phyloP scores from a whole-genome alignment of 2,329 filamentous ascomycete genomes.

The Pseudogymnoascus sp. region DNA sequence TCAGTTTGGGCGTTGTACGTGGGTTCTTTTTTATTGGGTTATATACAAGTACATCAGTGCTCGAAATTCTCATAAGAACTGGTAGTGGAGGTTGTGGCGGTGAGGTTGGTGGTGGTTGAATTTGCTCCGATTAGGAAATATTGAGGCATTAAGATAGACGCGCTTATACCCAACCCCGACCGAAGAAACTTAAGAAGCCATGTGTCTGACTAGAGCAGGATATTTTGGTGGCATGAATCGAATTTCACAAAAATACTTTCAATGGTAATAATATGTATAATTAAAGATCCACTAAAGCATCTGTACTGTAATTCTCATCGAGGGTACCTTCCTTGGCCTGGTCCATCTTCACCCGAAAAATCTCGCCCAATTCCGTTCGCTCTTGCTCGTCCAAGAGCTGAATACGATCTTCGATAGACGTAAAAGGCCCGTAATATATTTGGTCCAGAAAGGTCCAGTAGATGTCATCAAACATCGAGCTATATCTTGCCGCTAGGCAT shows the following conservation, averaged over 20 bases:
- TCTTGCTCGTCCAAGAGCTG: background rate
- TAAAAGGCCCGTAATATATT: background rate
- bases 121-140: no score
- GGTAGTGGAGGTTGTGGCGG: no score
- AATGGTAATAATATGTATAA: background rate
- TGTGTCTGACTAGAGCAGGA: no score
- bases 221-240: no score
- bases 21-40: no score
- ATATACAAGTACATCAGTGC: no score
- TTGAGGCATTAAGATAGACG: no score
- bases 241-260: background rate
- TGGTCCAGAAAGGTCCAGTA: slow-evolving; percentile 11
- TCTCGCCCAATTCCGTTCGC: background rate
- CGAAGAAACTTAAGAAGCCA: no score
- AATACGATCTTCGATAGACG: background rate
- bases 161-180: no score
- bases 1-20: no score
- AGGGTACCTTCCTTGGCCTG: background rate
- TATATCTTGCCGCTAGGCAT: slow-evolving; percentile 15
- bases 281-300: background rate
- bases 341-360: background rate
- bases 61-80: no score
- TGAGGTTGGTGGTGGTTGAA: no score
- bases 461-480: slow-evolving; percentile 17
- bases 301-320: background rate